phyloP scores from a whole-genome alignment of 805 yeast genomes.

The Candida chilensis region DNA sequence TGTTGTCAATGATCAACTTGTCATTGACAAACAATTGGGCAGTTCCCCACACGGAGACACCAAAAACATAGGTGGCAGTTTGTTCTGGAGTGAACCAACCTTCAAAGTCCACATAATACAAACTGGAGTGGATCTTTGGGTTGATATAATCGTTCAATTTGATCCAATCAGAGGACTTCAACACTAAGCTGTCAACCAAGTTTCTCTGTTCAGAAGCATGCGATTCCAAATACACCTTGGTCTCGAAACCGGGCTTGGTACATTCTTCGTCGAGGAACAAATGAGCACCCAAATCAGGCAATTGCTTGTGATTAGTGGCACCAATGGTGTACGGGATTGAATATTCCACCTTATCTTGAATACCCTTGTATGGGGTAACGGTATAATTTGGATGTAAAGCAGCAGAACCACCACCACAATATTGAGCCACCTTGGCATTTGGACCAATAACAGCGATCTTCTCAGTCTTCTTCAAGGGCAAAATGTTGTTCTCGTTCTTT shows the following conservation, averaged over 20 bases:
- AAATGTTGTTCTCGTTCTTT: constrained; percentile 19
- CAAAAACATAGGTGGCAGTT: constrained; percentile 18
- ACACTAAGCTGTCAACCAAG: constrained; percentile 7
- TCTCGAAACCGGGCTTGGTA: constrained; percentile 11
- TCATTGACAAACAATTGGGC: constrained; percentile 27
- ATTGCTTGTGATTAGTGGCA: constrained; percentile 17
- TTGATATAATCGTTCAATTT: neutral
- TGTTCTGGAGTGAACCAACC: constrained; percentile 18
- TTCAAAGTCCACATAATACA: constrained; percentile 20
- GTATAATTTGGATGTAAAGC: constrained; percentile 19
- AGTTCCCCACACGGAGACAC: constrained; percentile 23
- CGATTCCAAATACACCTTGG: constrained; percentile 7
- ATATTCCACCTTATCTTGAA: constrained; percentile 13
- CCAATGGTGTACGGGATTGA: constrained; percentile 18
- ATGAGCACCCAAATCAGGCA: constrained; percentile 18
- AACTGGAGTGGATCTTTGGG: constrained; percentile 3
- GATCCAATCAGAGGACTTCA: neutral
- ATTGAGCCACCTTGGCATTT: constrained; percentile 22
- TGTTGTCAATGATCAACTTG: constrained; percentile 24
- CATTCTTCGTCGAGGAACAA: constrained; percentile 12
- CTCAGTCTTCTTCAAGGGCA: constrained; percentile 17
- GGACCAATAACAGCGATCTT: constrained; percentile 27
- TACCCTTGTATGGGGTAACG: constrained; percentile 24
- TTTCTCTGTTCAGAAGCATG: constrained; percentile 5
- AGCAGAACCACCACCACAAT: constrained; percentile 31